Base-by-base conservation (phyloP, 1,284 basidiomycete genomes). In the Trametes sp. region DNA sequence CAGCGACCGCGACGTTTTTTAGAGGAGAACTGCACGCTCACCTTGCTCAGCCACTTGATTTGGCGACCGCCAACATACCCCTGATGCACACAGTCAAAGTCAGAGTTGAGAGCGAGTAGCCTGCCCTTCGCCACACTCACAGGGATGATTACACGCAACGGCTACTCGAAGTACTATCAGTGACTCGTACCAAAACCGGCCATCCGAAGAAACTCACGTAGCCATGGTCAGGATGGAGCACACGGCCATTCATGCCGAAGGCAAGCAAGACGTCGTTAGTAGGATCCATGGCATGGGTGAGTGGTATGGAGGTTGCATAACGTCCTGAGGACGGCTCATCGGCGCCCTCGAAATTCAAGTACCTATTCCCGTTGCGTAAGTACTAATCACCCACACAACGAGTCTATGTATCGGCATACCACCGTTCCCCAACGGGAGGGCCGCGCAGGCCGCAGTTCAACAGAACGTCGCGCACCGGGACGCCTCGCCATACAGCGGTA, bases 21-120 rank as follows among this genome's bases (percentile, higher is more conserved):
- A 46, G 21, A 9, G 14, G 26, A 31, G 13, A 46, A 31, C 41
- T 26, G n/a, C 29, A 19, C 8, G 4, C 38, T 11, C 23, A 72
- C 69, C 62, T 69, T 70, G 45, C 66, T 66, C 13, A 72, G 59
- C 71, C 71, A 72, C 52, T 72, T 71, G 29, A 72, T 59, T 29
- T 70, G 69, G 16, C 71, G 68, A 9, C 71, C 71, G 8, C 70
- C 71, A 0, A 71, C 71, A 42, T 67, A 69, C n/a, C 70, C 70
- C 65, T 70, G 29, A n/a, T 29, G 14, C 4, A 19, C 21, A 14
- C 16, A 48, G 8, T 51, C 21, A 24, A 23, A 36, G 31, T 9
- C 28, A 6, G 16, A 21, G 7, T n/a, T n/a, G 21, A 14, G 2
- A 28, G 13, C 19, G 23, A 13, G 1, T 13, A 28, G 24, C 21